phyloP scores from a whole-genome alignment of 768 basidiomycete genomes.

The Suillus brevipes region DNA sequence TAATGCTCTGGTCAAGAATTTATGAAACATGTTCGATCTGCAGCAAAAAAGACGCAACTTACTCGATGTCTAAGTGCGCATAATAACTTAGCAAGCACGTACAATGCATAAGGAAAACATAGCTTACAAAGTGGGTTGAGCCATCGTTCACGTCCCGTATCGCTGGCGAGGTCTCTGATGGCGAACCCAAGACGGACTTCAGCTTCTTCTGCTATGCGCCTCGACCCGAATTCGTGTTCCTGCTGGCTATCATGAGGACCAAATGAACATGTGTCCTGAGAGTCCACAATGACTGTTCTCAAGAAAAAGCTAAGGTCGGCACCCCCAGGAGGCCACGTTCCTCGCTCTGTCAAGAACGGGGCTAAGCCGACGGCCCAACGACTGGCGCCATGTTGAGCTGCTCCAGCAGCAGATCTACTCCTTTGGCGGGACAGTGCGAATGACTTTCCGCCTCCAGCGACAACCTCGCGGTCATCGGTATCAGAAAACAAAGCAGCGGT shows the following conservation, averaged over 20 bases:
- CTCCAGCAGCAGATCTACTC: constrained; percentile 17
- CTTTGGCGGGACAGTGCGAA: constrained; percentile 26
- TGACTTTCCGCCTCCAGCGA: constrained; percentile 25
- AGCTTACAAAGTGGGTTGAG: constrained; percentile 76
- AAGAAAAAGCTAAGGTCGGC: constrained; percentile 82
- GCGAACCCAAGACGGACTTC: constrained; percentile 83
- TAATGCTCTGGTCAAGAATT: constrained; percentile 55
- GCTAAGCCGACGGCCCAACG: constrained; percentile 75
- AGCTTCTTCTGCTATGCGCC: constrained; percentile 54
- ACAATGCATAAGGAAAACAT: not conserved
- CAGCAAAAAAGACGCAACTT: constrained; percentile 23
- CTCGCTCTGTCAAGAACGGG: constrained; percentile 66
- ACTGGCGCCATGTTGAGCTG: constrained; percentile 19
- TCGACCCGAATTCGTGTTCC: constrained; percentile 34
- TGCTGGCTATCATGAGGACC: constrained; percentile 22
- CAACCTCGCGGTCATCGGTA: constrained; percentile 47
- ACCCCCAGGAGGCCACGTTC: constrained; percentile 86
- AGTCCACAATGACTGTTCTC: constrained; percentile 83
- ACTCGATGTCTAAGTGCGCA: constrained; percentile 47
- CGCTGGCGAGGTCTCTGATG: constrained; percentile 68
- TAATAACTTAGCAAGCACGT: not conserved
- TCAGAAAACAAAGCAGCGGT: constrained; percentile 78
- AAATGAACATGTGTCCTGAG: constrained; percentile 44
- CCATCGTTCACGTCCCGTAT: constrained; percentile 72
- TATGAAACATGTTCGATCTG: not conserved